Conservation (phyloP, 176 grass and related monocot genomes). For the Cocos nucifera region DNA sequence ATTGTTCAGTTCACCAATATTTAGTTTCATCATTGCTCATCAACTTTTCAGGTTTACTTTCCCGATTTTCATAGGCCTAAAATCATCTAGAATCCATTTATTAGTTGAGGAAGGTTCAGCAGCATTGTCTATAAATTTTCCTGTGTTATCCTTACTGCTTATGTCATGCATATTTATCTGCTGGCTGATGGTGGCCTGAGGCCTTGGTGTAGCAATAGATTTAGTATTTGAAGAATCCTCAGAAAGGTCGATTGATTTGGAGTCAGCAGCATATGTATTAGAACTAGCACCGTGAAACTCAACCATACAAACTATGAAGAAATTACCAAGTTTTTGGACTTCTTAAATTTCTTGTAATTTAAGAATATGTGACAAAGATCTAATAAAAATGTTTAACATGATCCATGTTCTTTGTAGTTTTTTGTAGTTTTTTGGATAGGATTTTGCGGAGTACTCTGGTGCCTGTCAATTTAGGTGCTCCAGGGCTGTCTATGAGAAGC, state of each 20-base stretch:
- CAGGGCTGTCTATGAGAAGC: too few relatives aligned
- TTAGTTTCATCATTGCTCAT: slow-evolving; percentile 22
- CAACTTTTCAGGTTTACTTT: slow-evolving; percentile 3
- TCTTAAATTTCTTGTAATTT: too few relatives aligned
- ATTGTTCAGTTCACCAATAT: slow-evolving; percentile 14
- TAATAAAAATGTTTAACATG: too few relatives aligned
- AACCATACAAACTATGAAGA: slow-evolving; percentile 65
- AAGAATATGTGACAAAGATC: too few relatives aligned
- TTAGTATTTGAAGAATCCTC: slow-evolving; percentile 18
- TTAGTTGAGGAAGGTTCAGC: slow-evolving; percentile 20
- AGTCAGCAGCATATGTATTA: slow-evolving; percentile 5
- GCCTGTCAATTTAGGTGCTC: too few relatives aligned
- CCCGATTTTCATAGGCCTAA: slow-evolving; percentile 28
- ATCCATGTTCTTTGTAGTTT: too few relatives aligned
- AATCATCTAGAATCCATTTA: slow-evolving; percentile 19
- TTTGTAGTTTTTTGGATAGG: too few relatives aligned
- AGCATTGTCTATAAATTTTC: slow-evolving; percentile 25
- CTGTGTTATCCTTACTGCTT: slow-evolving; percentile 5
- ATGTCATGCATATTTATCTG: slow-evolving; percentile 27
- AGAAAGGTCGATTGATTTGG: slow-evolving; percentile 46
- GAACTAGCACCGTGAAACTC: slow-evolving; percentile 49
- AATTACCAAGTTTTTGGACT: slow-evolving; percentile 7
- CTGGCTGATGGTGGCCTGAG: slow-evolving; percentile 12
- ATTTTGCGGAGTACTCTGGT: too few relatives aligned
- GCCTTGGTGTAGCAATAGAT: slow-evolving; percentile 21